These are phyloP conservation scores for Ophiognomonia clavigignenti-juglandacearum DNA, from an alignment of 2,329 filamentous ascomycete species.

Conservation along the genomic window DNA sequence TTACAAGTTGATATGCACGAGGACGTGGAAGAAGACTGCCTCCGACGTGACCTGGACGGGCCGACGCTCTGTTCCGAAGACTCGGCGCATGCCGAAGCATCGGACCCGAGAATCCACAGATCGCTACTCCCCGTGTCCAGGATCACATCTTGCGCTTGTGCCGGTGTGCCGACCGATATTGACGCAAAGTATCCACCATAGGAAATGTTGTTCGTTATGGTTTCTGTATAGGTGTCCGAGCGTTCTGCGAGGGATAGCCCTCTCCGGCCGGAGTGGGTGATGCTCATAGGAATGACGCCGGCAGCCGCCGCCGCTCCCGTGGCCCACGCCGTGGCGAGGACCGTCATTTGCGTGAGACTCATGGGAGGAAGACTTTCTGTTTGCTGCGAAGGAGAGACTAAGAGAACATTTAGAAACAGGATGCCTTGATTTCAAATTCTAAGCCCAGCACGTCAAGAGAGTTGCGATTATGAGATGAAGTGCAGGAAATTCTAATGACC, in stretches of 20 bases:
- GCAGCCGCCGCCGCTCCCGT: not conserved
- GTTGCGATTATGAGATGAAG: too few relatives aligned
- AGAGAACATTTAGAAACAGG: too few relatives aligned
- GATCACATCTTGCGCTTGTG: constrained; percentile 48
- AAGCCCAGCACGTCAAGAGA: too few relatives aligned
- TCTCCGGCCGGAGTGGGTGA: not conserved
- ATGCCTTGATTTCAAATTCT: too few relatives aligned
- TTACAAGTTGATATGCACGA: constrained; percentile 38
- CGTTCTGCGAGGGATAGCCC: constrained; percentile 11
- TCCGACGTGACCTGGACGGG: constrained; percentile 24
- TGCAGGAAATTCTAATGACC: too few relatives aligned
- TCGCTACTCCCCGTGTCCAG: constrained; percentile 62
- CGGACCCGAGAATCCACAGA: constrained; percentile 47
- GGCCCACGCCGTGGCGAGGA: not conserved
- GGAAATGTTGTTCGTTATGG: constrained; percentile 48
- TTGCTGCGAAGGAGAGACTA: too few relatives aligned
- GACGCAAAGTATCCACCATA: constrained; percentile 53
- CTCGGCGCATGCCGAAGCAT: constrained; percentile 35
- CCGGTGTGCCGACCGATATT: constrained; percentile 53
- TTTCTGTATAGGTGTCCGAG: constrained; percentile 23
- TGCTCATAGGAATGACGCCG: constrained; percentile 2
- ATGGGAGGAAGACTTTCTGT: not conserved
- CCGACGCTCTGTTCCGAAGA: not conserved
- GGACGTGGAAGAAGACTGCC: constrained; percentile 24
- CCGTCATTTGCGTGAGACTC: not conserved